A percentile compares a stretch with the other conserved stretches of the same genome.
These are phyloP conservation scores for Hymenoscyphus infarciens DNA, from an alignment of 2,329 filamentous ascomycete genomes.

Conservation along the genomic window DNA sequence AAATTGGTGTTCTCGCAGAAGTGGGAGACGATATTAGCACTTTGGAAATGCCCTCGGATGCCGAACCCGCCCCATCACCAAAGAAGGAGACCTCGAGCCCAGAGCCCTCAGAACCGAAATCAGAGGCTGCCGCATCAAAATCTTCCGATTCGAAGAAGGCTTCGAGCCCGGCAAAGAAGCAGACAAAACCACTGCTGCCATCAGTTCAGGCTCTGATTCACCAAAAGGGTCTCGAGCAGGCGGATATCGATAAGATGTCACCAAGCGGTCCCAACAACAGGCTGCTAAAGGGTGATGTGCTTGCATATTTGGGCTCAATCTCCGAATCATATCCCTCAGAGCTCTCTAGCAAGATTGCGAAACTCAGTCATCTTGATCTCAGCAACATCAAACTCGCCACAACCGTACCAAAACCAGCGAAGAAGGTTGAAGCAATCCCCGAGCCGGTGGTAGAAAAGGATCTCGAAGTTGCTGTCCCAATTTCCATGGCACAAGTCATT, in stretches of 20 bases:
- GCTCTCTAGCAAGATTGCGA: constrained; percentile 67
- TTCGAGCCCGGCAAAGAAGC: constrained; percentile 53
- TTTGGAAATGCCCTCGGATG: constrained; percentile 71
- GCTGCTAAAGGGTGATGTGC: constrained; percentile 90
- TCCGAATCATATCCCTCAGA: constrained; percentile 66
- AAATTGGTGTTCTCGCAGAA: constrained; percentile 83
- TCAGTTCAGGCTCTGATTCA: constrained; percentile 81
- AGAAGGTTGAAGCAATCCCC: constrained; percentile 39
- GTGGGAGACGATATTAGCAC: constrained; percentile 72
- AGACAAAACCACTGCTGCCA: constrained; percentile 72
- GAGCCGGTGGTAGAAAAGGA: constrained; percentile 46
- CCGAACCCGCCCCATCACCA: constrained; percentile 39
- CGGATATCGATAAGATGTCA: constrained; percentile 75
- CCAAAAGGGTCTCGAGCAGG: constrained; percentile 70
- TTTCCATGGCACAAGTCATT: constrained; percentile 75
- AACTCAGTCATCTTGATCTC: constrained; percentile 81
- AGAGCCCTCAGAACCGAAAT: constrained; percentile 21
- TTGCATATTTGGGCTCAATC: constrained; percentile 82
- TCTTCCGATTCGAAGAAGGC: constrained; percentile 36
- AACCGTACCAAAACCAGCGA: constrained; percentile 39
- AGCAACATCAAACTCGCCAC: constrained; percentile 85
- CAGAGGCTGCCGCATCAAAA: constrained; percentile 21
- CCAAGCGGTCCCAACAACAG: constrained; percentile 85
- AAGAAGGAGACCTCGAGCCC: constrained; percentile 32
- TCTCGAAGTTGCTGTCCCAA: constrained; percentile 63